These are phyloP conservation scores for Aspergillus tubingensis DNA, from an alignment of 2,329 filamentous ascomycete genomes.

Conservation along the genomic window DNA sequence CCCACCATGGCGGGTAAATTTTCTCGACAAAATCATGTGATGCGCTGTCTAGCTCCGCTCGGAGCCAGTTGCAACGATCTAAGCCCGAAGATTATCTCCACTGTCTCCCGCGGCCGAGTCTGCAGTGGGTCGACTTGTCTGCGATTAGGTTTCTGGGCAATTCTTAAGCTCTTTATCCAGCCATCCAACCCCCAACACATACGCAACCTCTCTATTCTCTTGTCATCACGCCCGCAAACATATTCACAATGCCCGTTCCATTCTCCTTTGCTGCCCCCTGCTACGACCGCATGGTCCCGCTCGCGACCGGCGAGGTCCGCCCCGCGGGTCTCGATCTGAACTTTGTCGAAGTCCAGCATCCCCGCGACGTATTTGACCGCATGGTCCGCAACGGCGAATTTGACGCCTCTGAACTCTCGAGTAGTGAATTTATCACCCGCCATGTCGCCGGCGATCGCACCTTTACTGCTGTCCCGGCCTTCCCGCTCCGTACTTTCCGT, in stretches of 20 bases:
- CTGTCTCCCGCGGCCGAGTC: not conserved
- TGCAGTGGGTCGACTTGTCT: not conserved
- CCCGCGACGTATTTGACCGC: not conserved
- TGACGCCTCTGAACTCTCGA: not conserved
- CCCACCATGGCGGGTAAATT: not conserved
- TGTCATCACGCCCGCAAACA: not conserved
- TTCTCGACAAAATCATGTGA: not conserved
- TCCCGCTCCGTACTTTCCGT: not conserved
- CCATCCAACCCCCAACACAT: not conserved
- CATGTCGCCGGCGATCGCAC: not conserved
- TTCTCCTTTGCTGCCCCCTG: slow-evolving; percentile 1
- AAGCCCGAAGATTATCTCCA: not conserved
- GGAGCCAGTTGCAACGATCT: not conserved
- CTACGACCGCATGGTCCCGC: not conserved
- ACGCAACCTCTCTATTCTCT: too few relatives aligned
- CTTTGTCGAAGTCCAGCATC: not conserved
- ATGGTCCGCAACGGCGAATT: not conserved
- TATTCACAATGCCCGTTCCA: not conserved
- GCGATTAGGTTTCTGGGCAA: not conserved
- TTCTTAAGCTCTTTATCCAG: not conserved
- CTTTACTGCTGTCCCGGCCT: not conserved
- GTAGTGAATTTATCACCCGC: not conserved
- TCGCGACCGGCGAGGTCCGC: not conserved
- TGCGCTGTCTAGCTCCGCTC: not conserved
- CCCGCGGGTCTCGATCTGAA: not conserved